Evolutionary conservation across 2,329 filamentous ascomycete species (phyloP).

Genomic region (Claviceps paspali): DNA sequence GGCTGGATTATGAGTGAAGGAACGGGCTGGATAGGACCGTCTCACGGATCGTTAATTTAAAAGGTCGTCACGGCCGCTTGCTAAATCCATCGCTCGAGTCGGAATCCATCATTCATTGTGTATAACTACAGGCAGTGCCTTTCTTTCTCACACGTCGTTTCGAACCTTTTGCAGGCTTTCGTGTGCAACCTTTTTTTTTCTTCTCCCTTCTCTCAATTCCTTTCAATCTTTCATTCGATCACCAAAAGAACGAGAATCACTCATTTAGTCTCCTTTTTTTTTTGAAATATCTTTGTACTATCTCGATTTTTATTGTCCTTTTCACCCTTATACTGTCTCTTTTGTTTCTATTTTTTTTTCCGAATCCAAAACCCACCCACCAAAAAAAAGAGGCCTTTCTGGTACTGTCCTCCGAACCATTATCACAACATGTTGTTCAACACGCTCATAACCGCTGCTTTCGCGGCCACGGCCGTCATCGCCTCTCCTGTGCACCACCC

Average conservation of each 20-base stretch:
- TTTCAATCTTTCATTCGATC: background rate
- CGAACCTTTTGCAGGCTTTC: too few species aligned
- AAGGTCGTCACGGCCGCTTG: too few species aligned
- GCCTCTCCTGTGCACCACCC: background rate
- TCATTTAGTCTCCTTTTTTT: background rate
- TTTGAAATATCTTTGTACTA: background rate
- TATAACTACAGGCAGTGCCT: slow-evolving; percentile 1
- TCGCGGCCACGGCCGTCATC: background rate
- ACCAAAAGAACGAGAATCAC: background rate
- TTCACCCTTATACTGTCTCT: background rate
- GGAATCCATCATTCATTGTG: too few species aligned
- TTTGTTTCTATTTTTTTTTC: background rate
- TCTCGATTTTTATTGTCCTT: background rate
- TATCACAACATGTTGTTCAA: background rate
- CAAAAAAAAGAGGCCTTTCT: too few species aligned
- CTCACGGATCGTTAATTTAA: too few species aligned
- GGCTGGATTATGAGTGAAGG: too few species aligned
- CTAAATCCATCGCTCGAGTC: too few species aligned
- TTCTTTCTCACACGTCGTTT: background rate
- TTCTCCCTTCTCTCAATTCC: background rate
- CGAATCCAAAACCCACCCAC: too few species aligned
- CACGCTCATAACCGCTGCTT: background rate
- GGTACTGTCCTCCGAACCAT: too few species aligned
- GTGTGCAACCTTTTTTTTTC: too few species aligned
- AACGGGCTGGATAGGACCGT: too few species aligned